Conservation (phyloP, 768 basidiomycete species). For the Chalciporus piperatus region DNA sequence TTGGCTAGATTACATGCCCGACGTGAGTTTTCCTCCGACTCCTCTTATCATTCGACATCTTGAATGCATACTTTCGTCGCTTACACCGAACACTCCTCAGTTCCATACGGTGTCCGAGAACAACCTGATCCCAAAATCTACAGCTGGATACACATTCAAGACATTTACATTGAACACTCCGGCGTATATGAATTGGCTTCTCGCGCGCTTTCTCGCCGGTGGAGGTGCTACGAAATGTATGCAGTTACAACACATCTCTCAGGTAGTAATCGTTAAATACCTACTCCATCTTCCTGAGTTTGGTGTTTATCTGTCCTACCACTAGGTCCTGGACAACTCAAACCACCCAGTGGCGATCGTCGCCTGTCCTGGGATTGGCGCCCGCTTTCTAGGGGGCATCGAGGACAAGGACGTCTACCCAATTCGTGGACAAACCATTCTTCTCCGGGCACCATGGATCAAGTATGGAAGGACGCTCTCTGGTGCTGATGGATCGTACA, state of each 20-base stretch:
- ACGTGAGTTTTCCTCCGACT: slow-evolving; percentile 36
- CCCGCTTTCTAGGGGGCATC: slow-evolving; percentile 49
- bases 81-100: slow-evolving; percentile 12
- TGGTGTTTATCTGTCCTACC: background rate
- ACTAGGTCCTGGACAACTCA: slow-evolving; percentile 14
- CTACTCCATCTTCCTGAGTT: background rate
- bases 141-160: slow-evolving; percentile 55
- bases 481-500: slow-evolving; percentile 28
- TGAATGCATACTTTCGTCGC: background rate
- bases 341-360: slow-evolving; percentile 45
- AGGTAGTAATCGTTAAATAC: slow-evolving; percentile 36
- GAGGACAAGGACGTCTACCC: slow-evolving; percentile 49
- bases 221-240: slow-evolving; percentile 65
- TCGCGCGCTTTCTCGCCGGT: slow-evolving; percentile 49
- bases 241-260: slow-evolving; percentile 63
- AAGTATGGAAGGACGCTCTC: slow-evolving; percentile 35
- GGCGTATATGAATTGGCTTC: slow-evolving; percentile 61
- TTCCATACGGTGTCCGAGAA: slow-evolving; percentile 37
- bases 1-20: slow-evolving; percentile 51
- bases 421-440: slow-evolving; percentile 44
- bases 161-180: slow-evolving; percentile 70
- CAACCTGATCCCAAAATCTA: slow-evolving; percentile 41
- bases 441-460: slow-evolving; percentile 50
- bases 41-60: background rate
- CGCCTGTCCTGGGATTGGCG: slow-evolving; percentile 68